Evolutionary conservation across 345 rosid genomes (phyloP).

Genomic region (Eucalyptus shirleyi): DNA sequence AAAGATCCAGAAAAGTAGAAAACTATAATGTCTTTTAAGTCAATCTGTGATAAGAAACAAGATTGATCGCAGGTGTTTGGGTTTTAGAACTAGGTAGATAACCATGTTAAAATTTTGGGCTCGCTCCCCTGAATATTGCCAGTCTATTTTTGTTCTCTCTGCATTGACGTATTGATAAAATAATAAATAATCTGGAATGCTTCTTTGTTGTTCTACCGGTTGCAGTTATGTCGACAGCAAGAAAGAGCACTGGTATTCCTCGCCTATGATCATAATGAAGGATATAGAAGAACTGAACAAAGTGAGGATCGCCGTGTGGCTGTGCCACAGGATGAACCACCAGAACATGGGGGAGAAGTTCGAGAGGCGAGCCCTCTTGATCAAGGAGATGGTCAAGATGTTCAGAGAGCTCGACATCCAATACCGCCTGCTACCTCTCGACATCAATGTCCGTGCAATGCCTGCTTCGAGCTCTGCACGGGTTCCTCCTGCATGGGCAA

Average conservation of each 20-base stretch:
- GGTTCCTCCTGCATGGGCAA: constrained; percentile 17
- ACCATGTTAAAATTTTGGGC: background rate
- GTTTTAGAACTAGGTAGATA: background rate
- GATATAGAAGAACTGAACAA: background rate
- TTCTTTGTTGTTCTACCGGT: background rate
- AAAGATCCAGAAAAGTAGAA: background rate
- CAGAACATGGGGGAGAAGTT: background rate
- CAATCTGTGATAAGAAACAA: background rate
- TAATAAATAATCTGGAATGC: background rate
- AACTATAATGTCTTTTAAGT: background rate
- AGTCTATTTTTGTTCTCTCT: background rate
- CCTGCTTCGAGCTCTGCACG: constrained; percentile 4
- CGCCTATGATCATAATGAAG: constrained; percentile 28
- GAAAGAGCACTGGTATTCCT: constrained; percentile 72
- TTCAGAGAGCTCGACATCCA: background rate
- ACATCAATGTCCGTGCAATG: background rate
- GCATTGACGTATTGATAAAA: background rate
- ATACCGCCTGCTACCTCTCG: background rate
- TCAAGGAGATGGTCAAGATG: background rate
- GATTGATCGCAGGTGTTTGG: background rate
- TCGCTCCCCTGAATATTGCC: background rate
- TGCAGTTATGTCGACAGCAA: constrained; percentile 48
- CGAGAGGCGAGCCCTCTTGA: background rate
- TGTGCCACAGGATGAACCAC: background rate
- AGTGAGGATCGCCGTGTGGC: background rate